Percentiles rank a stretch among this genome's conserved stretches.
phyloP scores from a whole-genome alignment of 805 yeast genomes.

The Hanseniaspora nectarophila region DNA sequence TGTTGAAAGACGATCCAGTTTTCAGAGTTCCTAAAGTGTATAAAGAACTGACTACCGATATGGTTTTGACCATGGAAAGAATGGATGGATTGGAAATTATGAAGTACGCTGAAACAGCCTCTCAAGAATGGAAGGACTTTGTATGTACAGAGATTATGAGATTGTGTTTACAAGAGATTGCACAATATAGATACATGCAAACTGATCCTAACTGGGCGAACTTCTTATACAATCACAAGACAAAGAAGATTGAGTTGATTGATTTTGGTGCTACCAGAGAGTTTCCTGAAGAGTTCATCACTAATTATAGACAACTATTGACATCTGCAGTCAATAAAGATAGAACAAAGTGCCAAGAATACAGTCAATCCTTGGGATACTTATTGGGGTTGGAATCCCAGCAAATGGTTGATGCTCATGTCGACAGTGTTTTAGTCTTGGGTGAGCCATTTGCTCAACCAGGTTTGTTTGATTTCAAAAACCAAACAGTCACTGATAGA shows the following conservation, averaged over 20 bases:
- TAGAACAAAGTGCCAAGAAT: constrained; percentile 47
- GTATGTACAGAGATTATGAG: constrained; percentile 80
- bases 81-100: constrained; percentile 76
- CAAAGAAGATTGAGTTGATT: constrained; percentile 65
- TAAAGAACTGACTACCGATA: constrained; percentile 65
- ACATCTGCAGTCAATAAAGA: constrained; percentile 65
- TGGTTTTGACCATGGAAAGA: constrained; percentile 78
- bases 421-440: constrained; percentile 75
- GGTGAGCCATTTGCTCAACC: constrained; percentile 74
- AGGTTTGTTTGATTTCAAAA: constrained; percentile 52
- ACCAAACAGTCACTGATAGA: constrained; percentile 87
- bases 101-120: constrained; percentile 51
- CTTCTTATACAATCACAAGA: constrained; percentile 65
- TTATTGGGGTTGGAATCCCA: constrained; percentile 82
- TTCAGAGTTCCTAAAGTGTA: constrained; percentile 75
- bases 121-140: constrained; percentile 58
- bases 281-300: constrained; percentile 55
- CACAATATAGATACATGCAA: constrained; percentile 82
- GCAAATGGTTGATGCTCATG: constrained; percentile 82
- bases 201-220: constrained; percentile 99
- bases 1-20: constrained; percentile 46
- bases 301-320: constrained; percentile 56
- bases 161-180: constrained; percentile 74
- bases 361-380: constrained; percentile 68
- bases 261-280: constrained; percentile 95